Base-by-base conservation (phyloP, 768 basidiomycete species). In the Psilocybe cyanescens region DNA sequence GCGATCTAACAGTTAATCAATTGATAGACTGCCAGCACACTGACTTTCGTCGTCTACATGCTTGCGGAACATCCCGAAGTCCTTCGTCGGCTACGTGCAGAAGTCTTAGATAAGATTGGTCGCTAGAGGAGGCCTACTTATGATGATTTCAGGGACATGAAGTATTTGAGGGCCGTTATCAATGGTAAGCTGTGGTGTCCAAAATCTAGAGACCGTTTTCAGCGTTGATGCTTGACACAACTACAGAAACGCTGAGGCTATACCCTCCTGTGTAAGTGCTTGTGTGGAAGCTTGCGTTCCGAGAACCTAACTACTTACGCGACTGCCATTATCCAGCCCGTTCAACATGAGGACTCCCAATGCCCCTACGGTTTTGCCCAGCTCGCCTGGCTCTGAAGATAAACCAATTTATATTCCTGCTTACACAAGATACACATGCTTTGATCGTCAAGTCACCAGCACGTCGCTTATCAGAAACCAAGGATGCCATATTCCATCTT, bases 81-180 rank as follows among this genome's bases (percentile, higher is more conserved):
- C n/a, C 64, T 80, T 19, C 55, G 28, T 14, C 68, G 73, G 0
- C 72, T 84, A 14, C 74, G 78, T 3, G 69, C 75, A 33, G 83
- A 83, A 62, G 71, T 85, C 24, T 57, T 79, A 9, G 64, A 67
- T 8, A 75, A 70, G 41, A 62, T 84, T 7, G 83, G 83, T 2
- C 65, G 69, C 6, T 65, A 66, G 12, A 66, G 70, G 6, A 59
- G 72, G 8, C 83, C 83, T 2, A 79, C 76, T 0, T 79, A 75
- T 61, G 81, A 82, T 8, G 74, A 83, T 55, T 74, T 85, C 55
- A 76, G 75, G 50, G 74, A 79, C 2, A 79, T 85, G 81, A 83
- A 79, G 58, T 75, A 67, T 55, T 44, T 73, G 47, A 65, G 69
- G 16, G 72, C 74, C 6, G 67, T 75, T 8, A 69, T 77, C 46